Conservation (phyloP, 257 asterid species). For the Scutellaria baicalensis region DNA sequence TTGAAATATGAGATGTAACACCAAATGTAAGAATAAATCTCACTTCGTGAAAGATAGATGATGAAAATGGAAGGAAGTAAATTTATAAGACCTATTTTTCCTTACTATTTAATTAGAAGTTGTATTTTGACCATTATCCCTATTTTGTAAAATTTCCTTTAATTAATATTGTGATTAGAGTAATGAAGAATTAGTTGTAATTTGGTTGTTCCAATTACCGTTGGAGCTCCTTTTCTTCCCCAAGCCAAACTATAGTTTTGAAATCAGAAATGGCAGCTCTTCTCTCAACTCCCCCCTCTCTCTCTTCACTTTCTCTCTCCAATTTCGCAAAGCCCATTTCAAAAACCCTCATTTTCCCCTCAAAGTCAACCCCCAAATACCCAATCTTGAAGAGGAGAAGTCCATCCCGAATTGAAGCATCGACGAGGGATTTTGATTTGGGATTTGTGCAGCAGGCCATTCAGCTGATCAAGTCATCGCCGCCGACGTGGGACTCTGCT, state of each 20-base stretch:
- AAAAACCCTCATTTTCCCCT: slow-evolving; percentile 16
- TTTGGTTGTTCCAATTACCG: too few relatives aligned
- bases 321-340: slow-evolving; percentile 20
- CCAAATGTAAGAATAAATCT: too few relatives aligned
- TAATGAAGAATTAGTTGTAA: too few relatives aligned
- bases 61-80: too few relatives aligned
- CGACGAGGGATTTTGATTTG: slow-evolving; percentile 37
- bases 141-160: too few relatives aligned
- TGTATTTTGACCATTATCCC: too few relatives aligned
- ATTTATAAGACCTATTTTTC: too few relatives aligned
- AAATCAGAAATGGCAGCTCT: slow-evolving; percentile 26
- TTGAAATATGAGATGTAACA: too few relatives aligned
- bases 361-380: slow-evolving; percentile 23
- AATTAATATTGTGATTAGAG: too few relatives aligned
- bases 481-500: slow-evolving; percentile 86
- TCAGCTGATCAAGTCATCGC: slow-evolving; percentile 51
- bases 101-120: too few relatives aligned
- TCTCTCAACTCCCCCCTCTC: slow-evolving; percentile 16
- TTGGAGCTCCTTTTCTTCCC: too few relatives aligned
- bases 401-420: slow-evolving; percentile 34
- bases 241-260: background rate
- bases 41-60: too few relatives aligned
- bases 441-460: slow-evolving; percentile 51
- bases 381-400: slow-evolving; percentile 17
- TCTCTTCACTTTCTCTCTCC: slow-evolving; percentile 13